A percentile compares a stretch with the other conserved stretches of the same genome.
Conservation (phyloP, 345 rosid species). For the Eucalyptus erythrocorys region DNA sequence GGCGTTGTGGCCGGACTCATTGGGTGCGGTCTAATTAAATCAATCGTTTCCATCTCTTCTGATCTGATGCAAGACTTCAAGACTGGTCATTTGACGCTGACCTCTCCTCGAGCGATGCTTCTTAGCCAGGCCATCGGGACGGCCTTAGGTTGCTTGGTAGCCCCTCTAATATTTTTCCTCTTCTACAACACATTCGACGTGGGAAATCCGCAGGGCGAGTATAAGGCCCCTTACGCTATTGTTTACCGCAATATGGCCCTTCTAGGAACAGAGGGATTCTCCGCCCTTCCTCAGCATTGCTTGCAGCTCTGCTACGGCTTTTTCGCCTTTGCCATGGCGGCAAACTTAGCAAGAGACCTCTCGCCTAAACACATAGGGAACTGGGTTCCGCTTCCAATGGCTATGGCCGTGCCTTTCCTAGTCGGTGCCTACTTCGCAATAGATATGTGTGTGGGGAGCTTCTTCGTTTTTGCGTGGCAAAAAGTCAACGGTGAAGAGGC, state of each 20-base stretch:
- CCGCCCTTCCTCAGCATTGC: constrained; percentile 71
- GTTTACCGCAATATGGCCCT: constrained; percentile 88
- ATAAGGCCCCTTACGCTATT: constrained; percentile 84
- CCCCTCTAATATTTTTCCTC: constrained; percentile 66
- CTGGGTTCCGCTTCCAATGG: constrained; percentile 87
- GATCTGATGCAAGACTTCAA: constrained; percentile 91
- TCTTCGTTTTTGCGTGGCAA: constrained; percentile 34
- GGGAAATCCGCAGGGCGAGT: constrained; percentile 83
- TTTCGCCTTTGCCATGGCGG: constrained; percentile 44
- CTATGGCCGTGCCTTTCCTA: constrained; percentile 88
- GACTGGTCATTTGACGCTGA: constrained; percentile 71
- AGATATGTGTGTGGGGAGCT: constrained; percentile 67
- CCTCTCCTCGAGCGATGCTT: constrained; percentile 85
- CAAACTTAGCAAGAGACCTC: constrained; percentile 48
- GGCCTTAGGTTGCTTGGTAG: constrained; percentile 71
- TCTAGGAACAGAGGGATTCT: constrained; percentile 77
- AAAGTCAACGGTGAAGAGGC: constrained; percentile 28
- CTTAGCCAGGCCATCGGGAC: constrained; percentile 76
- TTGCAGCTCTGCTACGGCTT: constrained; percentile 72
- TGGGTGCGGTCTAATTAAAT: constrained; percentile 82
- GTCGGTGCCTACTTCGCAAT: constrained; percentile 75
- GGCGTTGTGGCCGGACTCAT: constrained; percentile 84
- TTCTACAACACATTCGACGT: constrained; percentile 84
- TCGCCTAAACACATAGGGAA: constrained; percentile 31
- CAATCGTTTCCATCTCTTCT: constrained; percentile 72